Evolutionary conservation across 108 stramenopile species (phyloP).

Genomic region (Nitzschia sp.): DNA sequence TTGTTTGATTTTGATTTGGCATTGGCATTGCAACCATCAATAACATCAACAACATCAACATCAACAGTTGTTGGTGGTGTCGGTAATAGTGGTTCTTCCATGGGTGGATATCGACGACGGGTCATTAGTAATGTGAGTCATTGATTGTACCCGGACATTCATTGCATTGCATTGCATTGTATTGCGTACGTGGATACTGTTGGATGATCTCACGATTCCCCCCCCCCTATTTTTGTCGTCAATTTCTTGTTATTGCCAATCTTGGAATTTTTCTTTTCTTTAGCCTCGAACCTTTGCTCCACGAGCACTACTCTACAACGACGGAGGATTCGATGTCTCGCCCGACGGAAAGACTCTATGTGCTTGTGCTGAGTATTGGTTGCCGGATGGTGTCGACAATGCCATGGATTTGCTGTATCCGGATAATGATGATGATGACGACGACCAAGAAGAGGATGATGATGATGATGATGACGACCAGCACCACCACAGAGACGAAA

Average conservation of each 20-base stretch:
- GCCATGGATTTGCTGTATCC: slow-evolving; percentile 71
- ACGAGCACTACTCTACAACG: slow-evolving; percentile 93
- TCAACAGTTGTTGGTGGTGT: too few species aligned
- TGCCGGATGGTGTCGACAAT: slow-evolving; percentile 74
- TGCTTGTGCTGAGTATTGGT: slow-evolving; percentile 88
- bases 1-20: slow-evolving; percentile 80
- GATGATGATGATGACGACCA: not conserved
- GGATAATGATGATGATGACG: slow-evolving; percentile 29
- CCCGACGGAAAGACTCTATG: slow-evolving; percentile 87
- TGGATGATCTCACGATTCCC: not conserved
- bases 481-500: not conserved
- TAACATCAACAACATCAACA: not conserved
- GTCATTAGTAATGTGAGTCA: slow-evolving; percentile 58
- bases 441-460: slow-evolving; percentile 10
- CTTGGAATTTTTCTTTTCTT: too few species aligned
- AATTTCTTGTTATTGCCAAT: too few species aligned
- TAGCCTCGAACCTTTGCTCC: slow-evolving; percentile 76
- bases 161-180: too few species aligned
- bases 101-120: slow-evolving; percentile 16
- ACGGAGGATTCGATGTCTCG: slow-evolving; percentile 95
- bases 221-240: not conserved
- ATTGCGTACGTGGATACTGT: not conserved
- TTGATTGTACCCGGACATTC: not conserved
- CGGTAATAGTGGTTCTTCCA: too few species aligned
- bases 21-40: slow-evolving; percentile 49